These are phyloP conservation scores for Crithidia thermophila DNA, from an alignment of 208 protist species.

Conservation along the genomic window DNA sequence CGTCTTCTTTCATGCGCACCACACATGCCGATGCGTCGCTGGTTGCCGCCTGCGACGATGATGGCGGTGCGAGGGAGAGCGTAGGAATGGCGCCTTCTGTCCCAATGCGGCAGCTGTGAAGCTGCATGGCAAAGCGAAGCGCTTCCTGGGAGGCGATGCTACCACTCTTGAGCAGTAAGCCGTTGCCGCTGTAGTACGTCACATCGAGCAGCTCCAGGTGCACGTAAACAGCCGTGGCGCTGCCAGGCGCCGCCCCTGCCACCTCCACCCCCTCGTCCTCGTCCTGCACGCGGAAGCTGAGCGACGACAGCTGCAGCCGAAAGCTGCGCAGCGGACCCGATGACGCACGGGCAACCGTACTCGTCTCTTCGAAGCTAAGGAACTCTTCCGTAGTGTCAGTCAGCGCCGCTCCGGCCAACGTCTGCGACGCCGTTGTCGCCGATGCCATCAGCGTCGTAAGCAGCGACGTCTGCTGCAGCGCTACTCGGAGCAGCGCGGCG, in stretches of 20 bases:
- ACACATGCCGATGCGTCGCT: background rate
- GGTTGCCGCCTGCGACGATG: background rate
- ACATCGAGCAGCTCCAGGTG: slow-evolving; percentile 15
- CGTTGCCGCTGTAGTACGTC: slow-evolving; percentile 6
- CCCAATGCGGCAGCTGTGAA: slow-evolving; percentile 25
- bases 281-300: slow-evolving; percentile 14
- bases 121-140: slow-evolving; percentile 9
- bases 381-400: too few species aligned
- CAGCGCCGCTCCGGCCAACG: background rate
- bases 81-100: slow-evolving; percentile 24
- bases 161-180: too few species aligned
- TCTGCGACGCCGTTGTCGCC: slow-evolving; percentile 14
- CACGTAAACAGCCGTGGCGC: slow-evolving; percentile 21
- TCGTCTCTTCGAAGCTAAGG: background rate
- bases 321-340: background rate
- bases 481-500: slow-evolving; percentile 23
- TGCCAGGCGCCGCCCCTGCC: background rate
- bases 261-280: slow-evolving; percentile 3
- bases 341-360: background rate
- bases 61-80: slow-evolving; percentile 6
- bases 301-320: slow-evolving; percentile 10
- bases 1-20: slow-evolving; percentile 12
- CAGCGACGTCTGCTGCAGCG: slow-evolving; percentile 28
- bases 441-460: slow-evolving; percentile 9
- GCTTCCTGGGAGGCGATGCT: too few species aligned